Base-by-base conservation (phyloP, 108 stramenopile species). In the Licmophora abbreviata region DNA sequence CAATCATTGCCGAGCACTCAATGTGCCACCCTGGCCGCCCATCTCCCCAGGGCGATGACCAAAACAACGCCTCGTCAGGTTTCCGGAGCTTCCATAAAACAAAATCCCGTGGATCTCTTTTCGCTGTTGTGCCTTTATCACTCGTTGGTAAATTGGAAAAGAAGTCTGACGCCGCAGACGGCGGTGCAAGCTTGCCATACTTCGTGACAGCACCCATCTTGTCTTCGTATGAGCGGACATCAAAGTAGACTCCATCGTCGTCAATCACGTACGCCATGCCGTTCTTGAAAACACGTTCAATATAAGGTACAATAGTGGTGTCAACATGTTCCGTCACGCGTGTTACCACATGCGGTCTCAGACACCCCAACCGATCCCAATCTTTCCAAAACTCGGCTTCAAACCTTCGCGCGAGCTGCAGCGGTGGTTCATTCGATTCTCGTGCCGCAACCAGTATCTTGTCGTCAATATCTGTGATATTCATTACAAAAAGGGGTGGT, bases 11-110 rank as follows among this genome's bases (percentile, higher is more conserved):
- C 44, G 81, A 86, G 65, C 97, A 99, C 73, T 98, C 97, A 38
- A 99, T 97, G 59, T 99, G 99, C 99, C 97, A 99, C 1, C 99
- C 99, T 4, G 99, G 97, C 38, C 97, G 71, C 4, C 99, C 99
- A 1, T 58, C 46, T 25, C 96, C 97, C 93, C 95, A 97, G 3
- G 96, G 95, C 7, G 86, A 82, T 12, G 53, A 37, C 91, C 95
- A 99, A 28, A 58, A 68, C n/a, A 86, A 50, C 1, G 48, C 54
- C 34, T 74, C 61, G 1, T 66, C 73, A 22, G 51, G 23, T 28
- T 77, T 74, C 48, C 67, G 63, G 28, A 59, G 51, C 68, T 99
- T 99, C 99, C 99, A 99, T 11, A 99, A 69, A n/a, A 80, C 94
- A 76, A 99, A 99, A 69, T 99, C 99, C 24, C 91, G 54, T n/a